Conservation (phyloP, 805 yeast species). For the Sporopachydermia lactativora region DNA sequence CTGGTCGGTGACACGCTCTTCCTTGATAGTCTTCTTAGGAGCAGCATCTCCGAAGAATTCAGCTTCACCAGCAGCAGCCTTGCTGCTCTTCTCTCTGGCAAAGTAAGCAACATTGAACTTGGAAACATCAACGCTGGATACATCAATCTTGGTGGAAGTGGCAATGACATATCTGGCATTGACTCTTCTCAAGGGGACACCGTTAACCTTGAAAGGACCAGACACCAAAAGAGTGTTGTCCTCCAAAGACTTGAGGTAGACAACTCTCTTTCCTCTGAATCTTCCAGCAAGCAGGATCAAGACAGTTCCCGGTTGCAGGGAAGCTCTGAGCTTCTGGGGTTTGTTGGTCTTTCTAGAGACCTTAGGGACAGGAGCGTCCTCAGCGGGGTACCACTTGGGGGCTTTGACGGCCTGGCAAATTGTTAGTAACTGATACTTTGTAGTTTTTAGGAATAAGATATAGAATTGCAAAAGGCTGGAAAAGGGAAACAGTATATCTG, state of each 20-base stretch:
- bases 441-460: too few species aligned
- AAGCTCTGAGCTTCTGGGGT: conserved; percentile 91
- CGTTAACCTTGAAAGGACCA: conserved; percentile 99
- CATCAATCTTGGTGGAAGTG: conserved; percentile 84
- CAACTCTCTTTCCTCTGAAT: conserved; percentile 99
- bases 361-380: conserved; percentile 79
- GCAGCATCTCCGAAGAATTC: conserved; percentile 71
- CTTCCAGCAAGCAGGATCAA: conserved; percentile 96
- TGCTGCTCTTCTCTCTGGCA: conserved; percentile 86
- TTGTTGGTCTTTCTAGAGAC: conserved; percentile 81
- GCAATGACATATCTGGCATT: conserved; percentile 98
- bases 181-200: conserved; percentile 99
- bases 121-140: conserved; percentile 68
- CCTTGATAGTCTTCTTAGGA: conserved; percentile 77
- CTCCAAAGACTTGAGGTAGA: conserved; percentile 89
- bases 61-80: conserved; percentile 71
- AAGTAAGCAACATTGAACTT: conserved; percentile 92
- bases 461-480: too few species aligned
- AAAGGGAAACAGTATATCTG: too few species aligned
- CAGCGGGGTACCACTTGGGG: conserved; percentile 90
- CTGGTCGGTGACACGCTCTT: conserved; percentile 95
- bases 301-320: conserved; percentile 96
- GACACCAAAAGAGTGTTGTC: conserved; percentile 95
- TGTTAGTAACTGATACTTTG: too few species aligned
- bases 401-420: conserved; percentile 20